A percentile compares a stretch with the other conserved stretches of the same genome.
These are phyloP conservation scores for Nannochloris sp. DNA, from an alignment of 139 green algal genomes.

Conservation along the genomic window DNA sequence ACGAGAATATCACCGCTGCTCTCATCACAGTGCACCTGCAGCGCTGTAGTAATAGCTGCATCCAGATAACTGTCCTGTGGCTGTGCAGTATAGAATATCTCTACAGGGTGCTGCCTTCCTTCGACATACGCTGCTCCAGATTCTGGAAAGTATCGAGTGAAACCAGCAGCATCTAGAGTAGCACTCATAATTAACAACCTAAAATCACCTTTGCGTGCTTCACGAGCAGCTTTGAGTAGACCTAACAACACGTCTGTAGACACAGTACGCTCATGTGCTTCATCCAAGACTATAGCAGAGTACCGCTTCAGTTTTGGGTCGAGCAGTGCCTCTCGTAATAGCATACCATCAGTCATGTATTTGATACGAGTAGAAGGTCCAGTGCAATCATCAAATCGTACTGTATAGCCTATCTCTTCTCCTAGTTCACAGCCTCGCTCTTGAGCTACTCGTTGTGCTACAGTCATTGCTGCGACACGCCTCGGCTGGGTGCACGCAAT, in stretches of 20 bases:
- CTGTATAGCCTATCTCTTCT: constrained; percentile 64
- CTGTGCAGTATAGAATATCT: constrained; percentile 59
- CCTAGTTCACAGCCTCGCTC: constrained; percentile 28
- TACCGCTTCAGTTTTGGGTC: constrained; percentile 73
- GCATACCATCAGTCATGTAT: constrained; percentile 94
- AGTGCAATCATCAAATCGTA: constrained; percentile 79
- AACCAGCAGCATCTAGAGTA: constrained; percentile 80
- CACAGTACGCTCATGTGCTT: constrained; percentile 94
- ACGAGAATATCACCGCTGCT: constrained; percentile 73
- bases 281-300: constrained; percentile 86
- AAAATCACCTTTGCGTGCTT: constrained; percentile 19
- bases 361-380: constrained; percentile 57
- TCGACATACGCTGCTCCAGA: constrained; percentile 51
- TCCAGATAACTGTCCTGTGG: constrained; percentile 88
- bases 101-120: constrained; percentile 70
- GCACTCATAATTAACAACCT: constrained; percentile 91
- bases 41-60: constrained; percentile 58
- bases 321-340: constrained; percentile 85
- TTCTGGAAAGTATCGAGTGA: constrained; percentile 71
- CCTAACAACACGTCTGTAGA: constrained; percentile 90
- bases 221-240: constrained; percentile 72
- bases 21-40: constrained; percentile 79
- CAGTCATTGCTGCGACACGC: constrained; percentile 91
- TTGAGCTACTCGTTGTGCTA: constrained; percentile 88
- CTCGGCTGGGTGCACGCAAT: constrained; percentile 92